Percentiles rank a stretch among this genome's conserved stretches.
phyloP scores from a whole-genome alignment of 2,329 filamentous ascomycete genomes.

The Cordyceps farinosa region DNA sequence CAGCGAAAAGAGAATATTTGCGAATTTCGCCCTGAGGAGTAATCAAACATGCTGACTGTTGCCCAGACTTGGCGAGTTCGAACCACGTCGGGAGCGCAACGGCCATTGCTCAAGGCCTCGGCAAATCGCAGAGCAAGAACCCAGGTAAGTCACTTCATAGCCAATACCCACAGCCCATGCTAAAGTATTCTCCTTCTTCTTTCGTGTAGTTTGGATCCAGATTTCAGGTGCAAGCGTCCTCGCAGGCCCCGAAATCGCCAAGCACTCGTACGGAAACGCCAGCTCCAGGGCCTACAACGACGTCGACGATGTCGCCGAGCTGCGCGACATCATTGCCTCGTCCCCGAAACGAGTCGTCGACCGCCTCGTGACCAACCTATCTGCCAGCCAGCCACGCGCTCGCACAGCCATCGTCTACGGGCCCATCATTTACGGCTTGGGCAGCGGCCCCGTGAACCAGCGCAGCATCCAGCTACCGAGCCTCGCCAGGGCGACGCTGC shows the following conservation, averaged over 20 bases:
- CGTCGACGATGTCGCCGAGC: conserved; percentile 46
- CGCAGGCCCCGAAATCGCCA: conserved; percentile 6
- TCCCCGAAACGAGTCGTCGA: conserved; percentile 61
- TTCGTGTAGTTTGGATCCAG: conserved; percentile 32
- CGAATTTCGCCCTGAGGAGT: too few relatives aligned
- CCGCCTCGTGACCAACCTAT: conserved; percentile 50
- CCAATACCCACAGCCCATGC: conserved; percentile 4
- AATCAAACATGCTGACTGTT: conserved; percentile 30
- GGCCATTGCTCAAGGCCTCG: conserved; percentile 39
- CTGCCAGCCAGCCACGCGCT: conserved; percentile 24
- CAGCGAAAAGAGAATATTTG: too few relatives aligned
- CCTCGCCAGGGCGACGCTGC: conserved; percentile 36
- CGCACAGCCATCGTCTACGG: conserved; percentile 40
- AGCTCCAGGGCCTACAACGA: conserved; percentile 53
- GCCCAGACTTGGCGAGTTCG: conserved; percentile 9
- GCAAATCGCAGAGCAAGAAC: conserved; percentile 33
- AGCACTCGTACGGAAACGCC: conserved; percentile 26
- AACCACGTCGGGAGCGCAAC: conserved; percentile 23
- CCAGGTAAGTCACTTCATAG: conserved; percentile 35
- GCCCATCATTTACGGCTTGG: conserved; percentile 44
- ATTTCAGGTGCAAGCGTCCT: conserved; percentile 14
- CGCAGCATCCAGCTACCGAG: conserved; percentile 43
- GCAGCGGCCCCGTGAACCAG: conserved; percentile 42
- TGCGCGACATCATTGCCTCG: conserved; percentile 36
- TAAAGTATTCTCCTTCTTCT: background rate